Conservation (phyloP, 495 filamentous ascomycete genomes). For the Beverwykella pulmonaria region DNA sequence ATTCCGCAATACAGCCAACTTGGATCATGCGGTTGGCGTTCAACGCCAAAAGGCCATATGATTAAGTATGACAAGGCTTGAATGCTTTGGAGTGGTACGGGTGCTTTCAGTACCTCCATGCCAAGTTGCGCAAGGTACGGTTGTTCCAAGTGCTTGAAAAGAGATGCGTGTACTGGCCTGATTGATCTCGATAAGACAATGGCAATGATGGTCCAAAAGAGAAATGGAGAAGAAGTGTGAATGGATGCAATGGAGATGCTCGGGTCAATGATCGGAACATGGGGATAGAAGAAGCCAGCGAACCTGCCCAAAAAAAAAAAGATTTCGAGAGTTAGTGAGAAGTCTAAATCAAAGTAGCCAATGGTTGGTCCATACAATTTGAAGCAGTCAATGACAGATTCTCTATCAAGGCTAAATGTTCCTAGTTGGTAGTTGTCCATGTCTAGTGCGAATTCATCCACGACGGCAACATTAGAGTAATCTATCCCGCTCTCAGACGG, state of each 20-base stretch:
- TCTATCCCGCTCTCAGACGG: neutral
- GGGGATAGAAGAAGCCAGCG: constrained; percentile 15
- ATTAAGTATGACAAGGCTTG: constrained; percentile 16
- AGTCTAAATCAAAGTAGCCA: neutral
- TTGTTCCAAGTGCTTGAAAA: neutral
- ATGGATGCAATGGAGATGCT: constrained; percentile 7
- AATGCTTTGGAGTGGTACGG: constrained; percentile 13
- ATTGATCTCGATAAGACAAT: constrained; percentile 10
- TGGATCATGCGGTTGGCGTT: constrained; percentile 10
- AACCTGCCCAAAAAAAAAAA: constrained; percentile 6
- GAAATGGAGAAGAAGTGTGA: constrained; percentile 1
- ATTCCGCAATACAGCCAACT: constrained; percentile 24
- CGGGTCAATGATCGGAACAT: constrained; percentile 17
- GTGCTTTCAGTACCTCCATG: neutral
- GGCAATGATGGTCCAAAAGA: constrained; percentile 23
- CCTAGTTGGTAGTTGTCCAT: constrained; percentile 9
- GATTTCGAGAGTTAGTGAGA: neutral
- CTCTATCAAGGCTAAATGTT: constrained; percentile 2
- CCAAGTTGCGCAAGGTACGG: neutral
- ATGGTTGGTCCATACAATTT: constrained; percentile 4
- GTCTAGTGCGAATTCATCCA: neutral
- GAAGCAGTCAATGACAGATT: constrained; percentile 6
- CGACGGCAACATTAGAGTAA: neutral
- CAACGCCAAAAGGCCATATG: constrained; percentile 12
- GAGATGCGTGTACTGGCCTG: neutral